Evolutionary conservation across 108 stramenopile species (phyloP), one percentile per base, ranked within the genome.

Genomic region (Fragilariopsis cylindrus): DNA sequence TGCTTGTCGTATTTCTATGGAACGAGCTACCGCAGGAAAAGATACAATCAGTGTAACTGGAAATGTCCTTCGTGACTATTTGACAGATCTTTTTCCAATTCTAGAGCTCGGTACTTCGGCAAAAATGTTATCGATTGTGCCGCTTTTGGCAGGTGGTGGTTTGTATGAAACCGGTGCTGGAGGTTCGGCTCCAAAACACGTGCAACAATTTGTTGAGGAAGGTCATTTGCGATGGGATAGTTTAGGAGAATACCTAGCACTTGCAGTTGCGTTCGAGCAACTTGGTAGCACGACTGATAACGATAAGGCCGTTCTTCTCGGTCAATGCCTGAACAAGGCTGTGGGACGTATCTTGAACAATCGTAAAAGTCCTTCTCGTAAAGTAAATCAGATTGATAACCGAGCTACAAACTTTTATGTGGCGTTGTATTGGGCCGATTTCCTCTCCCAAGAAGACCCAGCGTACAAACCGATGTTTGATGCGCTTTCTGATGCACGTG

Each of bases 61-160:
- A 60, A 97, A 97, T 87, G 96, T 97, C 16, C 85, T 97, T 60
- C 90, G 96, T 71, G 96, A 97, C 73, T 97, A 97, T 73, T 73
- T 97, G 52, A 87, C 86, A 15, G 96, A 97, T 86, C 76, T 97
- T 3, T 97, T 97, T 84, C 96, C 96, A 16, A 97, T 97, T 72
- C 71, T 97, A 16, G 96, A 97, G 75, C 78, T 97, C 16, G 96
- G 96, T 15, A 97, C 96, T 18, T 89, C 88, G 7, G 96, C 96
- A 9, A 97, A 97, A 84, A 97, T 97, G 96, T 86, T 97, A 21
- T 92, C 91, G n/a, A 95, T 97, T 74, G 96, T 97, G 7, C 96
- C 96, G 5, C 80, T 97, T 48, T 77, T 97, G 66, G 87, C 87
- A 42, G 96, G 96, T 46, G 96, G 96, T 50, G 96, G 96, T 53